These are phyloP conservation scores for Phytophthora cryptogea DNA, from an alignment of 352 stramenopile genomes.

Conservation along the genomic window DNA sequence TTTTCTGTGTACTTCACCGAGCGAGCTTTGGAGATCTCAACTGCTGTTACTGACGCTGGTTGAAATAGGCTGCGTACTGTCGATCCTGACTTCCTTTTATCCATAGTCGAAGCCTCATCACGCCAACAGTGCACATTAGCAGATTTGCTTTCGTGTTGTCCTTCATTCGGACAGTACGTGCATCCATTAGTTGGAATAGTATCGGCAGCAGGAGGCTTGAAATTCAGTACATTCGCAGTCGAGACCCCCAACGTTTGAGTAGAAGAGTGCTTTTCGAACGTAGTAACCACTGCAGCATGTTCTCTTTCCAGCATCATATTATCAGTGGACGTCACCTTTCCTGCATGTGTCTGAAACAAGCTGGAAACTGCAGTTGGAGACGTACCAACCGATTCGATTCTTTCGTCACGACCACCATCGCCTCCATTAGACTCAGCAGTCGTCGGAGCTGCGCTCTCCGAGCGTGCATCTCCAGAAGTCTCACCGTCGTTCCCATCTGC, in stretches of 20 bases:
- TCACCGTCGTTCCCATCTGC: neutral
- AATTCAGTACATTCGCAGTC: neutral
- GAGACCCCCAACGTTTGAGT: neutral
- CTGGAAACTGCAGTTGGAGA: conserved; percentile 4
- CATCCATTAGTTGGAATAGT: no score
- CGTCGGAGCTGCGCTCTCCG: neutral
- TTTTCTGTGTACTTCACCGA: neutral
- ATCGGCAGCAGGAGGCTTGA: neutral
- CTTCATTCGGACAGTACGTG: neutral
- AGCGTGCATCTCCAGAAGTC: neutral
- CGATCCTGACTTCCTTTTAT: neutral
- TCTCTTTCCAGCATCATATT: neutral
- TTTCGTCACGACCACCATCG: neutral
- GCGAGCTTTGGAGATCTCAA: neutral
- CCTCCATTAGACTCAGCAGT: neutral
- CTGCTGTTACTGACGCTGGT: neutral
- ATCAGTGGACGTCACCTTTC: neutral
- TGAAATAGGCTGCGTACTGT: neutral
- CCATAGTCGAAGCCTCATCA: neutral
- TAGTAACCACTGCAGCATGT: neutral
- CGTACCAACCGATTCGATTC: neutral
- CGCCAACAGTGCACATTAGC: neutral
- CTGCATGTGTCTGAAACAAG: neutral
- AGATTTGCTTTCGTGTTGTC: neutral
- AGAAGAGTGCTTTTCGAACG: neutral